Evolutionary conservation across 495 filamentous ascomycete genomes (phyloP), one percentile per base, ranked within the genome.

Genomic region (Penicillium mononematosum): DNA sequence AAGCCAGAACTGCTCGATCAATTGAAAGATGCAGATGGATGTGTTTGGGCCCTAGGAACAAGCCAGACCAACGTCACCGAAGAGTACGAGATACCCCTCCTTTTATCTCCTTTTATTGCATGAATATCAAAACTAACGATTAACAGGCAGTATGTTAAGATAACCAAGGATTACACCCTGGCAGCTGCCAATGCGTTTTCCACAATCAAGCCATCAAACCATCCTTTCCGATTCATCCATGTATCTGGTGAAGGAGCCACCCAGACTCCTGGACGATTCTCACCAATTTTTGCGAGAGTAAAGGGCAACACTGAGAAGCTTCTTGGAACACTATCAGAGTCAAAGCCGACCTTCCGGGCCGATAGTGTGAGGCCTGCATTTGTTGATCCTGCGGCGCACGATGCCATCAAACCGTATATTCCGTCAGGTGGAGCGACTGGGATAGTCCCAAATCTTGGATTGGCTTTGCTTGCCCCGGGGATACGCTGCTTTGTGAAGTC

Each of bases 11-110:
- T 89, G 0, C 70, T 90, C 3, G 75, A 80, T 16, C 72, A 86
- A 62, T 68, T 91, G 0, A 79, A 78, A 57, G 88, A 79, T 16
- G 88, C 85, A 0, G 74, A 79, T 6, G 88, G 84, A 1, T 85
- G 82, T 52, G 84, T 91, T 1, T 91, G 88, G 88, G 88, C 88
- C 10, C 69, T 84, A 53, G 88, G 88, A 10, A 83, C 83, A 25
- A 82, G 79, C 56, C 76, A 82, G 32, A 81, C 65, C 9, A 65
- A 78, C 32, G 87, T 90, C 22, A 66, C 62, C 51, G 83, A 84
- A 58, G 78, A 82, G 86, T 88, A 68, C 45, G 80, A 71, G 45
- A 19, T 42, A 20, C 22, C 1, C 1, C 7, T 17, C 2, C 1
- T 7, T 17, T 3, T 45, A 3, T 1, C 7, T 17, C 2, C 1